These are phyloP conservation scores for Solanum pennellii DNA, from an alignment of 257 asterid species.

Conservation along the genomic window DNA sequence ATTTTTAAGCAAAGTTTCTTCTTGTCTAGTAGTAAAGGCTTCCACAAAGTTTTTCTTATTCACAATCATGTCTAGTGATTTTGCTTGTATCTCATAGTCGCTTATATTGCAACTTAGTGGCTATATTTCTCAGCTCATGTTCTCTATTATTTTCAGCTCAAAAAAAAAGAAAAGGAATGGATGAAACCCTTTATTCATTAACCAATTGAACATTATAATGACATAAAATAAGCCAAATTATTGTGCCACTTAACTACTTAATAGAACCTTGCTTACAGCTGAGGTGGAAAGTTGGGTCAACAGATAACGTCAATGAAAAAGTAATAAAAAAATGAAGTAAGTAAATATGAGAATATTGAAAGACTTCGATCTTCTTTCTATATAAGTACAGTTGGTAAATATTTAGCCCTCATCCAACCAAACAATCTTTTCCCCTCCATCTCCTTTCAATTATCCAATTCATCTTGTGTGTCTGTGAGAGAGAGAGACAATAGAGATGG, in stretches of 20 bases:
- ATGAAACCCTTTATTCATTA: background rate
- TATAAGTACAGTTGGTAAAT: background rate
- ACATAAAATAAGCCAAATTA: background rate
- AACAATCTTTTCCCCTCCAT: background rate
- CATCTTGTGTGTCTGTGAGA: no score
- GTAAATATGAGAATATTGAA: background rate
- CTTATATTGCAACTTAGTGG: background rate
- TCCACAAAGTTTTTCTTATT: background rate
- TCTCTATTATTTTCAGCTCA: background rate
- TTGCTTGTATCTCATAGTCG: background rate
- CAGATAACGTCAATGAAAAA: background rate
- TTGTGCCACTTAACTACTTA: background rate
- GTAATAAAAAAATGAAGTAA: background rate
- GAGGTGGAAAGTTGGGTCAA: background rate
- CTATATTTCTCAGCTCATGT: background rate
- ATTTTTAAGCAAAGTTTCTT: background rate
- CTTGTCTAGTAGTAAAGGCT: background rate
- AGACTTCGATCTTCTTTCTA: background rate
- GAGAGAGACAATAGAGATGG: slow-evolving; percentile 19
- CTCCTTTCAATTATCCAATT: background rate
- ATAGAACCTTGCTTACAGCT: background rate
- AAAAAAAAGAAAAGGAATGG: background rate
- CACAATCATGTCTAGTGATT: background rate
- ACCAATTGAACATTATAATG: background rate
- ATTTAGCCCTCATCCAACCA: background rate